Base-by-base conservation (phyloP, 805 yeast genomes). In the Priceomyces fermenticarens region DNA sequence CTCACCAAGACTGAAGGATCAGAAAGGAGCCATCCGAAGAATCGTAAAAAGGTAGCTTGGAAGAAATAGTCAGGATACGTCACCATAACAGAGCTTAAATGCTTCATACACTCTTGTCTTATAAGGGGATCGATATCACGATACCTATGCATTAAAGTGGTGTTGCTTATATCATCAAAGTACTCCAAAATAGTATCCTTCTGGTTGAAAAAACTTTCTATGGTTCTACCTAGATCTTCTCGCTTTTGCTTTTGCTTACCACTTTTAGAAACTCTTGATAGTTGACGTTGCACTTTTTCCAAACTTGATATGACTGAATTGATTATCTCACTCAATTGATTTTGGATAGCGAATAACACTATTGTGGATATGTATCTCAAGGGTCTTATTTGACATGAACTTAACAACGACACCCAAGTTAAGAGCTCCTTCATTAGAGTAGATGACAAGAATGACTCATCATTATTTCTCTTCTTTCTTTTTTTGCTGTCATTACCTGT, bases 1-100 rank as follows among this genome's bases (percentile, higher is more conserved):
- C 95, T 73, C 1, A 87, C 95, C 3, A 56, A 46, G 9, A 75
- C 60, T 11, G 77, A 73, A 2, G 78, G 67, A 54, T 89, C 97
- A n/a, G 90, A 81, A 32, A 90, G 64, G 27, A 87, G 67, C 95
- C 95, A 85, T 3, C 96, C 96, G 53, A 85, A 73, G 58, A 85
- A 87, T 46, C 89, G 75, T 47, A 88, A 69, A 53, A 81, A 87
- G 1, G 81, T 67, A 10, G 83, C 81, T 45, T 80, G 85, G 47
- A 85, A 75, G 52, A 85, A 88, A 40, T 71, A 64, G 42, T 84
- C 89, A 0, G 96, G 95, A 45, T 75, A 76, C 5, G 64, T 55
- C n/a, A 74, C 70, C 63, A 87, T 85, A 87, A 95, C 85, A 12
- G 62, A 66, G n/a, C 88, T 80, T 38, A 89, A 65, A 28, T 74